phyloP scores from a whole-genome alignment of 164 flowering plant genomes.

The Vitis rotundifolia region DNA sequence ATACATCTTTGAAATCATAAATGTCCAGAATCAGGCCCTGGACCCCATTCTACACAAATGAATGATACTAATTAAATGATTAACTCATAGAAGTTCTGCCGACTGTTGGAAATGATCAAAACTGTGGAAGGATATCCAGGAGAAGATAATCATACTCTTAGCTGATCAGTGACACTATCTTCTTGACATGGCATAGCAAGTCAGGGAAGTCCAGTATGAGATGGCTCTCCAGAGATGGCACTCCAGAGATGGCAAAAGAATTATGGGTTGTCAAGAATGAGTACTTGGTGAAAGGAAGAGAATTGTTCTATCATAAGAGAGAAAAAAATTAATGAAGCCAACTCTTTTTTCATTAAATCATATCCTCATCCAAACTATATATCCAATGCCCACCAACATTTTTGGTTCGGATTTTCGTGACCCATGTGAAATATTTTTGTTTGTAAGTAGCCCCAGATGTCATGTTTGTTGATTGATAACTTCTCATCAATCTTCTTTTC shows the following conservation, averaged over 20 bases:
- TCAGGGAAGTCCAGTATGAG: slow-evolving; percentile 3
- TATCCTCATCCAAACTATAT: too few species aligned
- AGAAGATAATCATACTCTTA: slow-evolving; percentile 12
- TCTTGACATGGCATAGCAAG: slow-evolving; percentile 8
- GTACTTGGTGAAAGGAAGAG: slow-evolving; percentile 22
- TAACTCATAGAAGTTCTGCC: neutral
- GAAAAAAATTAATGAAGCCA: neutral
- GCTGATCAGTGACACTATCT: slow-evolving; percentile 21
- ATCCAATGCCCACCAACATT: too few species aligned
- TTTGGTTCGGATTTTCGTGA: too few species aligned
- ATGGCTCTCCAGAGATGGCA: slow-evolving; percentile 15
- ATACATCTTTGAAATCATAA: slow-evolving; percentile 63
- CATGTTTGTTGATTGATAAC: too few species aligned
- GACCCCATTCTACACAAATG: slow-evolving; percentile 62
- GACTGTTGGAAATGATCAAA: neutral
- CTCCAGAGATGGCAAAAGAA: slow-evolving; percentile 14
- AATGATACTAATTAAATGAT: neutral
- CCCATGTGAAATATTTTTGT: too few species aligned
- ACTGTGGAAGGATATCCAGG: too few species aligned
- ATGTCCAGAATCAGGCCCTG: slow-evolving; percentile 76
- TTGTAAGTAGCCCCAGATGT: too few species aligned
- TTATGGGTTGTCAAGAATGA: slow-evolving; percentile 20
- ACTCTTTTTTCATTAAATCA: neutral
- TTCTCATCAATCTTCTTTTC: too few species aligned
- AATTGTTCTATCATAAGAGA: slow-evolving; percentile 2